These are phyloP conservation scores for Ceratobasidium sp. DNA, from an alignment of 1,284 basidiomycete genomes.

Conservation along the genomic window DNA sequence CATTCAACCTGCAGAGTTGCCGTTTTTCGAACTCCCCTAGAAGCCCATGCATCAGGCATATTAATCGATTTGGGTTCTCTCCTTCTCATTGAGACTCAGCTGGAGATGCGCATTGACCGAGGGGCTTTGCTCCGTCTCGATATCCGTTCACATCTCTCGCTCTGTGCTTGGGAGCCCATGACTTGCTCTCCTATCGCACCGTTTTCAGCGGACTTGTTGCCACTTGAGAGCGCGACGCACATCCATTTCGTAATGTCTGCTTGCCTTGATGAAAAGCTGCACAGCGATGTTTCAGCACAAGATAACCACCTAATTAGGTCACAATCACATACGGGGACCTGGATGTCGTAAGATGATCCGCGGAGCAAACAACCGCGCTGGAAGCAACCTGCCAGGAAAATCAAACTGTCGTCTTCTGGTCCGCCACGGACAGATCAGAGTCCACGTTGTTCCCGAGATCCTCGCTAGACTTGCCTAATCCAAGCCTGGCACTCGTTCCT, in stretches of 20 bases:
- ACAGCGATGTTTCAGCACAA: background rate
- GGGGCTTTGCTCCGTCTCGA: too few relatives aligned
- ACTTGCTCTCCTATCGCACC: too few relatives aligned
- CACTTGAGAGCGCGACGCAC: too few relatives aligned
- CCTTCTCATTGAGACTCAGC: too few relatives aligned
- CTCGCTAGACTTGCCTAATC: background rate
- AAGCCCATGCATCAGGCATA: too few relatives aligned
- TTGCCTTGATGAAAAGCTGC: background rate
- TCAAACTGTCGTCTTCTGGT: background rate
- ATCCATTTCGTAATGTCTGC: background rate
- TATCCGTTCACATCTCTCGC: too few relatives aligned
- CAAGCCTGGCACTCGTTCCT: conserved; percentile 23
- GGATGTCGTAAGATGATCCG: background rate
- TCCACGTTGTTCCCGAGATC: background rate
- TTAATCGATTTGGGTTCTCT: too few relatives aligned
- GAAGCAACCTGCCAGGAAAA: conserved; percentile 1
- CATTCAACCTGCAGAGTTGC: too few relatives aligned
- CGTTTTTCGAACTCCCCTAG: too few relatives aligned
- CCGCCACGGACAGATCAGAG: conserved; percentile 10
- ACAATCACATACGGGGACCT: conserved; percentile 7
- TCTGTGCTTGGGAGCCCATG: too few relatives aligned
- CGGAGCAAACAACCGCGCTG: conserved; percentile 9
- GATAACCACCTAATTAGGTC: background rate
- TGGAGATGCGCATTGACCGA: too few relatives aligned
- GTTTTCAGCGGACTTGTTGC: background rate